Conservation (phyloP, 2,329 filamentous ascomycete species). For the Huntiella savannae region DNA sequence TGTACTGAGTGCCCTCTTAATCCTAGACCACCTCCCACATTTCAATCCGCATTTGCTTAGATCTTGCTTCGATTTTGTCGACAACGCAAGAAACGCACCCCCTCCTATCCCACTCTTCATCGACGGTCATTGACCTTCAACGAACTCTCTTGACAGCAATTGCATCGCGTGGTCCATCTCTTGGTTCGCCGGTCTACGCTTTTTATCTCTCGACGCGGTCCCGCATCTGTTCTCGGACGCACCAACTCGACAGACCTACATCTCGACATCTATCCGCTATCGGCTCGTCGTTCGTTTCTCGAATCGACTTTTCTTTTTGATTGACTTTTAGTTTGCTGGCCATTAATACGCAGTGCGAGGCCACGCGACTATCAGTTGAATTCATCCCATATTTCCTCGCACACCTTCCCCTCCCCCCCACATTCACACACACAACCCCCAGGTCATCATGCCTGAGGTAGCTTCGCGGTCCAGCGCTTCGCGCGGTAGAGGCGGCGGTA, state of each 20-base stretch:
- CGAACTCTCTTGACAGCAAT: slow-evolving; percentile 14
- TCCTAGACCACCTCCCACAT: slow-evolving; percentile 9
- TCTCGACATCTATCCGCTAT: slow-evolving; percentile 15
- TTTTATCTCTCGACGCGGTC: slow-evolving; percentile 6
- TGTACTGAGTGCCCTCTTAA: slow-evolving; percentile 11
- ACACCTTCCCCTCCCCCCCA: slow-evolving; percentile 16
- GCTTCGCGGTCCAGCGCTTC: slow-evolving; percentile 63
- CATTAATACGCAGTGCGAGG: slow-evolving; percentile 12
- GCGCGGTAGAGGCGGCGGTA: slow-evolving; percentile 78
- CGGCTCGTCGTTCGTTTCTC: slow-evolving; percentile 6
- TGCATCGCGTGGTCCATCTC: slow-evolving; percentile 9
- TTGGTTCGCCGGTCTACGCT: slow-evolving; percentile 4
- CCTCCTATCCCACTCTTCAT: slow-evolving; percentile 14
- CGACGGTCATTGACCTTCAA: slow-evolving; percentile 14
- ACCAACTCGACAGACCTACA: slow-evolving; percentile 1
- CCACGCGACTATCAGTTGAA: slow-evolving; percentile 15
- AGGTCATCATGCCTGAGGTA: slow-evolving; percentile 67
- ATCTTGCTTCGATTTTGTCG: slow-evolving; percentile 14
- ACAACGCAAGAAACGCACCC: slow-evolving; percentile 16
- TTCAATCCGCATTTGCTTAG: slow-evolving; percentile 7
- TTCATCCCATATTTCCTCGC: slow-evolving; percentile 1
- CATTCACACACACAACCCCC: slow-evolving; percentile 17
- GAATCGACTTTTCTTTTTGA: slow-evolving; percentile 4
- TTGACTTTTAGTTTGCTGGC: slow-evolving; percentile 11
- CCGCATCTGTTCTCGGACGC: slow-evolving; percentile 2